Evolutionary conservation across 441 rosid genomes (phyloP), one percentile per base, ranked within the genome.

Genomic region (Cnidoscolus chayamansa): DNA sequence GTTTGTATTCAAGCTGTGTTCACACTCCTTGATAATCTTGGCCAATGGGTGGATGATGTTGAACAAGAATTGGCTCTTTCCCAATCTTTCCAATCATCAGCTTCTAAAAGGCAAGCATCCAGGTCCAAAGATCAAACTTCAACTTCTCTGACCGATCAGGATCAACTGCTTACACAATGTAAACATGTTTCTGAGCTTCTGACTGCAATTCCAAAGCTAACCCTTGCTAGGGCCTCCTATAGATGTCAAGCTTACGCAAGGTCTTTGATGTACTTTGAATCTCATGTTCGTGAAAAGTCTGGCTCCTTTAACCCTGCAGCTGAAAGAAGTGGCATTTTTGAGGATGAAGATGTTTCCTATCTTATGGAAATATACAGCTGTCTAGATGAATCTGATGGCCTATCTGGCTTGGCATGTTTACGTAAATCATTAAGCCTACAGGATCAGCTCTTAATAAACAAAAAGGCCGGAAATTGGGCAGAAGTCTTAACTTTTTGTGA

Each of bases 261-360:
- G 83, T 88, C 99, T 74, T 84, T 93, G 86, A 96, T 93, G 97
- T 96, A 96, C 82, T 92, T 93, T 57, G 98, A 96, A 82, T 93
- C 97, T 81, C 90, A 90, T 78, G 98, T 93, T 69, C 91, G 85
- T 77, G 89, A 72, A 79, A 89, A 88, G 77, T 91, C 96, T 47
- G 99, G 99, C 75, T 88, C 99, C 72, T 96, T 91, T 72, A 96
- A 96, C 76, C 98, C 98, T 43, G 97, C 98, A 37, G 94, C 98
- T 63, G 92, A 87, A 85, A 92, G 82, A 76, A 89, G 96, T 17
- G 97, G 97, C 70, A 76, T 79, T 58, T 96, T 96, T 86, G 98
- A 93, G 83, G 96, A 93, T 79, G 86, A 82, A 62, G 99, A 93
- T 86, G 89, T 93, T 74, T 93, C 99, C 68, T 96, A 85, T 83